phyloP scores from a whole-genome alignment of 768 basidiomycete species.

The Suillus subalutaceus region DNA sequence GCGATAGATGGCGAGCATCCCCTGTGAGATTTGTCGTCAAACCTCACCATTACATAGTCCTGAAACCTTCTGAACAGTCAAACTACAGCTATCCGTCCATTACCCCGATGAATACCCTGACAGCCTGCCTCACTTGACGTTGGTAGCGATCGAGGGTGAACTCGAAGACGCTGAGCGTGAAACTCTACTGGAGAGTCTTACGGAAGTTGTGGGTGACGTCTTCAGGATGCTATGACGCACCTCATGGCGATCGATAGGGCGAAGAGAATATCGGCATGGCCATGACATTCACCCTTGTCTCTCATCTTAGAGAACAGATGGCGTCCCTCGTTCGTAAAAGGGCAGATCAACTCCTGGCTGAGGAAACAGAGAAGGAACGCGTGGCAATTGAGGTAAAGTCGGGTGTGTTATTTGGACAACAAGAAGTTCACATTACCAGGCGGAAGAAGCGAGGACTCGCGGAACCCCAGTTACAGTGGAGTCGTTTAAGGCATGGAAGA shows the following conservation, averaged over 20 bases:
- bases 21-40: slow-evolving; percentile 42
- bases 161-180: slow-evolving; percentile 61
- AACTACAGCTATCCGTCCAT: slow-evolving; percentile 67
- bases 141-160: slow-evolving; percentile 67
- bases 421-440: slow-evolving; percentile 48
- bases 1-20: slow-evolving; percentile 60
- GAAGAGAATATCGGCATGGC: slow-evolving; percentile 93
- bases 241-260: slow-evolving; percentile 47
- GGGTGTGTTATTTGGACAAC: not conserved
- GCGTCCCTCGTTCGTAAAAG: slow-evolving; percentile 63
- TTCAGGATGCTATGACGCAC: not conserved
- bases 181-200: slow-evolving; percentile 57
- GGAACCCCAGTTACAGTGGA: slow-evolving; percentile 91
- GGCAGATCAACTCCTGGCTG: slow-evolving; percentile 54
- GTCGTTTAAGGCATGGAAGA: slow-evolving; percentile 82
- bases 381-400: slow-evolving; percentile 69
- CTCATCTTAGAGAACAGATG: slow-evolving; percentile 80
- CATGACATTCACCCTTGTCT: slow-evolving; percentile 95
- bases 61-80: slow-evolving; percentile 55
- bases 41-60: slow-evolving; percentile 7
- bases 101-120: slow-evolving; percentile 90
- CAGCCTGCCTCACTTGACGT: slow-evolving; percentile 68
- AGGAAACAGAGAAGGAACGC: slow-evolving; percentile 75
- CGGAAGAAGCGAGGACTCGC: slow-evolving; percentile 81
- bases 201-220: slow-evolving; percentile 51